Base-by-base conservation (phyloP, 257 asterid genomes). In the Perilla frutescens region DNA sequence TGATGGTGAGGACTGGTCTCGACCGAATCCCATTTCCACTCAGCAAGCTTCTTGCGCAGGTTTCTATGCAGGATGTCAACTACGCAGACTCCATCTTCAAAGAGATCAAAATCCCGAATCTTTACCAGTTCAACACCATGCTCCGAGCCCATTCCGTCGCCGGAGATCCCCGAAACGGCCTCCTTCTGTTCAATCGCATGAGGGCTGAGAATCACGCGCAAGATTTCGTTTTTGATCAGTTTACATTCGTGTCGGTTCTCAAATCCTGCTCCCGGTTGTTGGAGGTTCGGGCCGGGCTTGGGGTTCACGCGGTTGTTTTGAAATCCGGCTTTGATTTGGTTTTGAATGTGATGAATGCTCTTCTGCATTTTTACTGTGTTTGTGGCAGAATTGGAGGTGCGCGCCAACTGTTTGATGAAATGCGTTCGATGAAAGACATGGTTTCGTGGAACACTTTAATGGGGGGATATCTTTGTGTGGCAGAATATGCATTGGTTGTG, bases 21-120 rank as follows among this genome's bases (percentile, higher is more conserved):
- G 88, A 86, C 70, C 75, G 6, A 14, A 59, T 77, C 7, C 81
- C 86, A 47, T 90, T 88, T 70, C 81, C 90, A 7, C 68, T 84
- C 29, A 86, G 94, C 87, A 90, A 88, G 61, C 85, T 90, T 53
- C 90, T 88, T 39, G 96, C 92, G 3, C 80, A 73, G 4, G 31
- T 80, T 55, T 84, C 87, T 34, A 64, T 53, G 45, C 88, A 75
- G 7, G 84, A 84, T 58, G 74, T 80, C 48, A 56, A 72, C 44
- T 88, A 88, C 61, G 87, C 89, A 45, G 66, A 80, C 81, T 80
- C 84, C 9, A 80, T 90, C 71, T 88, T 90, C 81, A 61, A 71
- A 36, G 72, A 59, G 43, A 77, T 80, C 20, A 43, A 71, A 61
- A 75, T 3, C 72, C 92, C 94, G 60, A 90, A 88, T 78, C 84